phyloP scores from a whole-genome alignment of 441 rosid species.

The Heliophila coronopifolia region DNA sequence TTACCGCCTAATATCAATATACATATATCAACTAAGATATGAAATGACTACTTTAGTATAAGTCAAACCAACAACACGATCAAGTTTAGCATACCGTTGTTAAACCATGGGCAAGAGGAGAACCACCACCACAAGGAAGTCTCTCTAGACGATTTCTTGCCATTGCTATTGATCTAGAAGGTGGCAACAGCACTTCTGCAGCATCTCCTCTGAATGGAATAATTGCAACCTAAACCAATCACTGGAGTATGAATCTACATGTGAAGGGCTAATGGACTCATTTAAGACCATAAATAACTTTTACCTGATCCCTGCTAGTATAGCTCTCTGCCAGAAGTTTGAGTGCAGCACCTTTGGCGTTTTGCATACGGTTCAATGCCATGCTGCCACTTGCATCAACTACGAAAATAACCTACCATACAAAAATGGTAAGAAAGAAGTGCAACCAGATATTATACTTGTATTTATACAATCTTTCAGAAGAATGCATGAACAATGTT shows the following conservation, averaged over 20 bases:
- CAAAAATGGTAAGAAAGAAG: conserved; percentile 19
- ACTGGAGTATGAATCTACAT: conserved; percentile 13
- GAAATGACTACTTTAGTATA: too few species aligned
- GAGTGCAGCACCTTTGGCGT: conserved; percentile 97
- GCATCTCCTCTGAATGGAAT: conserved; percentile 97
- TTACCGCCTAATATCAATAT: conserved; percentile 51
- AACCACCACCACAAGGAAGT: conserved; percentile 99
- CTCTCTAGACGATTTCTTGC: conserved; percentile 97
- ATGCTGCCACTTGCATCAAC: conserved; percentile 99
- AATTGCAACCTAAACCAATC: conserved; percentile 67
- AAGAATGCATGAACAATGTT: conserved; percentile 12
- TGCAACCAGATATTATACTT: not conserved
- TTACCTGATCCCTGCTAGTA: conserved; percentile 99
- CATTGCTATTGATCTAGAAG: conserved; percentile 96
- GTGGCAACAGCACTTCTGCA: conserved; percentile 92
- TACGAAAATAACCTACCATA: conserved; percentile 76
- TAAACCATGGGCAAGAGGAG: conserved; percentile 97
- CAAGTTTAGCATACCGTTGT: conserved; percentile 62
- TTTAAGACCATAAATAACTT: not conserved
- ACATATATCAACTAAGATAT: not conserved
- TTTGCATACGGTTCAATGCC: conserved; percentile 98
- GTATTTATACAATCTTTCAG: not conserved
- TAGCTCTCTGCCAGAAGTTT: conserved; percentile 95
- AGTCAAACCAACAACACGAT: too few species aligned
- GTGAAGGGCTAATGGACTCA: not conserved